Evolutionary conservation across 1,284 basidiomycete species (phyloP), one percentile per base, ranked within the genome.

Genomic region (Heimioporus retisporus): DNA sequence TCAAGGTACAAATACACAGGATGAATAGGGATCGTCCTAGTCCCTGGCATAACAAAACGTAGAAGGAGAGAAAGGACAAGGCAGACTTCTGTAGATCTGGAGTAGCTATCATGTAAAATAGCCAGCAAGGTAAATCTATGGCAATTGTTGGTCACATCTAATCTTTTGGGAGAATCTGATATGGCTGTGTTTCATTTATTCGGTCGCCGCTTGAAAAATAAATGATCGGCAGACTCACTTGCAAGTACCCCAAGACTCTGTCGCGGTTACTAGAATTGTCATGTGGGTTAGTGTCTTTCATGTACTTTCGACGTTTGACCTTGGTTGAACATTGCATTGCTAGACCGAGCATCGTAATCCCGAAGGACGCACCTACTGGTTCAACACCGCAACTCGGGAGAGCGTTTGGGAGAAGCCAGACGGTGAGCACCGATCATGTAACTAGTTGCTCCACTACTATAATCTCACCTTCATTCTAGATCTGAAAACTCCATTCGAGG

Each of bases 321-420:
- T 40, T 28, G 21, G 11, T 53, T 72, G 46, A 76, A 64, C 14
- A 35, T 7, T 67, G 16, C 11, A 51, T 55, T 60, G 8, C 11
- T 68, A 93, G 92, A 93, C 92, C 3, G 91, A 93, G 75, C 92
- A 93, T 78, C 86, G 91, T 42, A 95, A 95, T 80, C 91, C 93
- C 10, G 93, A 95, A 76, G 94, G 94, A 40, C 86, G 93, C 14
- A 94, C 93, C 0, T 95, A 95, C 72, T 95, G 93, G 94, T 95
- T 94, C 81, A 94, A 95, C 73, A 91, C 92, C 1, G 84, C 81
- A 16, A 90, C 89, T 1, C 87, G 88, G 71, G 91, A 93, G 74
- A 95, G 93, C 79, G 93, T 95, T 66, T 95, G 93, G 93, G 93
- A 95, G 81, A 95, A 95, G 74, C 93, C 93, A 71, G 93, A 95